These are phyloP conservation scores for Lepraria neglecta DNA, from an alignment of 495 filamentous ascomycete species.

Conservation along the genomic window DNA sequence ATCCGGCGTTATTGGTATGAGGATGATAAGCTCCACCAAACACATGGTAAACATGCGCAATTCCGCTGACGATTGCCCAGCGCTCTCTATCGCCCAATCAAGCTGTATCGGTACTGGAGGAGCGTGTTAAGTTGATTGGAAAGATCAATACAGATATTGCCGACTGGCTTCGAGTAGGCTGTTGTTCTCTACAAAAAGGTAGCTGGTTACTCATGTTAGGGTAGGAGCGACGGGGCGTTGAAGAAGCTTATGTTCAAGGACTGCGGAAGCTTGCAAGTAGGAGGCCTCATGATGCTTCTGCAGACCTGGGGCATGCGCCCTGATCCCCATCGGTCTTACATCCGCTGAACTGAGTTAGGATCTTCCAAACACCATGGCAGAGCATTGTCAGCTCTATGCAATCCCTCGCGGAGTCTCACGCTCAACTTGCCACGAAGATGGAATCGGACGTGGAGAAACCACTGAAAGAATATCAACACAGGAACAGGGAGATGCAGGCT, in stretches of 20 bases:
- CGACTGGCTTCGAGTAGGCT: conserved; percentile 88
- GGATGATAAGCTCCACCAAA: conserved; percentile 9
- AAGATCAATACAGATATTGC: conserved; percentile 87
- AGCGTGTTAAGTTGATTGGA: conserved; percentile 80
- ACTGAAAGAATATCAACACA: conserved; percentile 62
- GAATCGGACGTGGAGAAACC: conserved; percentile 87
- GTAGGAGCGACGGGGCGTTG: conserved; percentile 86
- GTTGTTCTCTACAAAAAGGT: background rate
- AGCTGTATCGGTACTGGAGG: conserved; percentile 76
- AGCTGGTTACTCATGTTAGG: conserved; percentile 16
- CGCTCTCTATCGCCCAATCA: conserved; percentile 75
- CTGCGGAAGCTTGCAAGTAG: conserved; percentile 71
- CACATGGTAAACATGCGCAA: background rate
- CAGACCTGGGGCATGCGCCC: conserved; percentile 71
- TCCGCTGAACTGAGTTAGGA: conserved; percentile 45
- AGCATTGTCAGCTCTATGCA: conserved; percentile 79
- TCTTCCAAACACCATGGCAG: conserved; percentile 89
- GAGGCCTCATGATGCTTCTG: conserved; percentile 62
- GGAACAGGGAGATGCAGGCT: conserved; percentile 75
- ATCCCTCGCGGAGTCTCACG: conserved; percentile 75
- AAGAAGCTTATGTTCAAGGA: conserved; percentile 82
- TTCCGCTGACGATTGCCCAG: conserved; percentile 41
- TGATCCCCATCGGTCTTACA: conserved; percentile 16
- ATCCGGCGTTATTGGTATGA: conserved; percentile 91
- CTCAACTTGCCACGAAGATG: conserved; percentile 73